A percentile compares a stretch with the other conserved stretches of the same genome.
Evolutionary conservation across 2,329 filamentous ascomycete genomes (phyloP).

Genomic region (Arthroderma sp.): DNA sequence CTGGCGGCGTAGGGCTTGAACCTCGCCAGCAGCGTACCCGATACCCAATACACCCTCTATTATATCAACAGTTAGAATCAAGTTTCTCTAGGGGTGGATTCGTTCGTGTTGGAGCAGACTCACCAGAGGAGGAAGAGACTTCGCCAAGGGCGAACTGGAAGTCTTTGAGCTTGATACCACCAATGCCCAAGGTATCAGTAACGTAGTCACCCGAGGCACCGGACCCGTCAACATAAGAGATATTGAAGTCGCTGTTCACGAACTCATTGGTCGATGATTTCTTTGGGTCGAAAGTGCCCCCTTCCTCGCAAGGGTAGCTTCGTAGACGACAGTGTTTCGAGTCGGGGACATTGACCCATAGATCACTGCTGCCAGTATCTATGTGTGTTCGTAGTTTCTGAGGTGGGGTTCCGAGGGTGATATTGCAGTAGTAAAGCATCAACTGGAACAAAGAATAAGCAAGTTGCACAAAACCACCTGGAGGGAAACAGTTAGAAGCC

Average conservation of each 20-base stretch:
- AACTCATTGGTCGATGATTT: conserved; percentile 63
- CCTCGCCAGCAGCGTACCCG: conserved; percentile 69
- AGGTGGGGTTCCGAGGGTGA: conserved; percentile 43
- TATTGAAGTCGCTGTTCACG: conserved; percentile 67
- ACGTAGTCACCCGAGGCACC: conserved; percentile 68
- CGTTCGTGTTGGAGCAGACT: not conserved
- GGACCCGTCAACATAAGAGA: conserved; percentile 73
- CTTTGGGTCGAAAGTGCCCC: conserved; percentile 57
- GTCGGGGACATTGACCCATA: conserved; percentile 51
- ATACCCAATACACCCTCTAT: conserved; percentile 70
- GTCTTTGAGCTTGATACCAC: conserved; percentile 33
- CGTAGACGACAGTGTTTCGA: conserved; percentile 46
- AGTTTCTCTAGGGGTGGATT: conserved; percentile 1
- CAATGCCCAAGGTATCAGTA: conserved; percentile 53
- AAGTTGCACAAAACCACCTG: not conserved
- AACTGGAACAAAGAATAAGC: conserved; percentile 18
- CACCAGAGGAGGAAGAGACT: conserved; percentile 33
- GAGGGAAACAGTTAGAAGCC: not conserved
- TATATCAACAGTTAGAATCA: conserved; percentile 2
- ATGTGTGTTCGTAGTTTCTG: conserved; percentile 45
- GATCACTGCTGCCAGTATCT: conserved; percentile 50
- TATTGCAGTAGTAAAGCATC: conserved; percentile 47
- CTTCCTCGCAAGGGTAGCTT: conserved; percentile 41
- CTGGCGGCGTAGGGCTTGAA: conserved; percentile 45
- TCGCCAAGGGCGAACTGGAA: conserved; percentile 51